A percentile compares a stretch with the other conserved stretches of the same genome.
Evolutionary conservation across 2,329 filamentous ascomycete genomes (phyloP).

Genomic region (Hirsutella thompsonii): DNA sequence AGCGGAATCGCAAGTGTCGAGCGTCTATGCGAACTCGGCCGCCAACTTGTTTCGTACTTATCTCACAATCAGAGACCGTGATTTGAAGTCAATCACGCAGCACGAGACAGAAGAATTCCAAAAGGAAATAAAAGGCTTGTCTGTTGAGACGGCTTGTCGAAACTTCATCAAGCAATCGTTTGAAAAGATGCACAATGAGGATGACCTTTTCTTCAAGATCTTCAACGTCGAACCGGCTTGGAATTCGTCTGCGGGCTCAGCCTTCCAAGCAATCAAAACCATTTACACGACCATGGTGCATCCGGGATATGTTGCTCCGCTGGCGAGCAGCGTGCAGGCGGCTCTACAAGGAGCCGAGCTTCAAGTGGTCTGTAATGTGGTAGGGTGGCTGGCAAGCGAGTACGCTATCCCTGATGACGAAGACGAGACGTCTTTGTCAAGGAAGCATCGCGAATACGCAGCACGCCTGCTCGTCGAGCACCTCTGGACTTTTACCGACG

Average conservation of each 20-base stretch:
- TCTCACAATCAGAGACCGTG: slow-evolving; percentile 36
- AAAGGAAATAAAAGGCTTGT: slow-evolving; percentile 34
- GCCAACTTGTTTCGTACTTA: slow-evolving; percentile 43
- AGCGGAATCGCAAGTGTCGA: slow-evolving; percentile 27
- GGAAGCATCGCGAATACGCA: slow-evolving; percentile 42
- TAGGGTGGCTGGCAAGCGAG: slow-evolving; percentile 46
- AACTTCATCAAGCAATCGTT: slow-evolving; percentile 49
- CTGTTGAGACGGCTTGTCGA: slow-evolving; percentile 40
- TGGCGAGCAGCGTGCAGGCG: slow-evolving; percentile 36
- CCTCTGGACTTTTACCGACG: slow-evolving; percentile 44
- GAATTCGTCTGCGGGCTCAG: slow-evolving; percentile 34
- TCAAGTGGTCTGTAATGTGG: slow-evolving; percentile 37
- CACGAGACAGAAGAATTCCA: slow-evolving; percentile 41
- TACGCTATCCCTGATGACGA: slow-evolving; percentile 46
- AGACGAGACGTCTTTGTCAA: slow-evolving; percentile 38
- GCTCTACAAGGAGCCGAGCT: slow-evolving; percentile 34
- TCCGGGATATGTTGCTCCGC: slow-evolving; percentile 38
- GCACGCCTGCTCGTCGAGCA: slow-evolving; percentile 42
- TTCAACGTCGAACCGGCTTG: slow-evolving; percentile 43
- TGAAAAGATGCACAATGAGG: slow-evolving; percentile 43
- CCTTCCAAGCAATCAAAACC: slow-evolving; percentile 34
- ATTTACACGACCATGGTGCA: slow-evolving; percentile 39
- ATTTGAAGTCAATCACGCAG: slow-evolving; percentile 37
- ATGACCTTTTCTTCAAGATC: slow-evolving; percentile 38
- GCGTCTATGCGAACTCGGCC: slow-evolving; percentile 40